Evolutionary conservation across 768 basidiomycete genomes (phyloP), one percentile per base, ranked within the genome.

Genomic region (Lyophyllum decastes): DNA sequence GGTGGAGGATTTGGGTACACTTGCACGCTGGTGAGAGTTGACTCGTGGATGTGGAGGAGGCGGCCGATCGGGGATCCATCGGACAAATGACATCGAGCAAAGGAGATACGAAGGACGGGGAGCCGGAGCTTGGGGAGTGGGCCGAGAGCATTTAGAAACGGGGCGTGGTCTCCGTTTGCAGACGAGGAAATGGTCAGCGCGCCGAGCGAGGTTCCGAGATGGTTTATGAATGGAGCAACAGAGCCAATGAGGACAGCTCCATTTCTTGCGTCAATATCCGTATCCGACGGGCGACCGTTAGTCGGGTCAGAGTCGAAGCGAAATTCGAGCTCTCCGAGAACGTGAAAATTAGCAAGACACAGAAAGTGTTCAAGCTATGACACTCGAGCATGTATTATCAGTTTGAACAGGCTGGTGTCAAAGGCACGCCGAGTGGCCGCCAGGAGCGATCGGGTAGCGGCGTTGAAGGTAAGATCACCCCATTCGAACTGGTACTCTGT

Each of bases 401-500:
- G 68, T 54, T 71, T 77, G n/a, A 70, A 69, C 14, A 78, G 58
- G 55, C 66, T 75, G 4, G 61, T 52, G n/a, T 64, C 61, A 45
- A 78, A 73, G 0, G 70, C 60, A 2, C 53, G 55, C 26, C 70
- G 55, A 24, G 71, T 64, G 0, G 70, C 61, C 1, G 64, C 58
- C 38, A 76, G 64, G 54, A 77, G 73, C 5, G 61, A 58, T 4
- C 58, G 56, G 0, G 73, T 74, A 40, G 66, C 64, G 22, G 67
- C 47, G 45, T 68, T 73, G 21, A 72, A 52, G 8, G 72, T 66
- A 21, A 78, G 70, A 54, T 77, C 73, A 44, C 75, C 63, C 72
- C 75, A 76, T 55, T 76, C 73, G 50, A 78, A 73, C 49, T 70
- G 64, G 61, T 73, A 70, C 35, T 67, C 69, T 2, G 61, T 66